Conservation (phyloP, 2,329 filamentous ascomycete species). For the Stachybotrys chartarum region DNA sequence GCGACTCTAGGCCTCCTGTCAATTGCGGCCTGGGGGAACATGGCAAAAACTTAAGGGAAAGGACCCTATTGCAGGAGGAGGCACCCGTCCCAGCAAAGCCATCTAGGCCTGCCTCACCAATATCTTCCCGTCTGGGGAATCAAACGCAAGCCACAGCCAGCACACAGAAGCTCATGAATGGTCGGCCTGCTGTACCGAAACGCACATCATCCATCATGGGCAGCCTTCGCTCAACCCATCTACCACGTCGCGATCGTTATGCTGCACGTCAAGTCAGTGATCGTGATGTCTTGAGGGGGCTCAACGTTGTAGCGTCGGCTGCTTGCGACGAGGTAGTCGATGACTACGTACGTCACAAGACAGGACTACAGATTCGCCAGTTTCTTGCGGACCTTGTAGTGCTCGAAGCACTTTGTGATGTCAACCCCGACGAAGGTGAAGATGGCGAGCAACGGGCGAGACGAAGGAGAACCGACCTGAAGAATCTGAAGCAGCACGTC, state of each 20-base stretch:
- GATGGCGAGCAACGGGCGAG: slow-evolving; percentile 16
- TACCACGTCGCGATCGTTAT: background rate
- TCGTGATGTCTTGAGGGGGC: slow-evolving; percentile 44
- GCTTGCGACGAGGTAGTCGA: slow-evolving; percentile 49
- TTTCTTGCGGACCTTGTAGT: slow-evolving; percentile 48
- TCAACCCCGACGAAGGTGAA: slow-evolving; percentile 11
- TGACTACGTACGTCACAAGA: slow-evolving; percentile 41
- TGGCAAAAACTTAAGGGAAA: too few species aligned
- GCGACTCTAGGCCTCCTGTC: too few species aligned
- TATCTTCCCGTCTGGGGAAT: background rate
- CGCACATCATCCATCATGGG: slow-evolving; percentile 25
- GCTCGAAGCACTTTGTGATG: slow-evolving; percentile 37
- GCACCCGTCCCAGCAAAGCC: background rate
- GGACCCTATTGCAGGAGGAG: too few species aligned
- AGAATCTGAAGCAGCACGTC: slow-evolving; percentile 26
- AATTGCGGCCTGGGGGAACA: too few species aligned
- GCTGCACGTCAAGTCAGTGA: slow-evolving; percentile 25
- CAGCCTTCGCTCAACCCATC: background rate
- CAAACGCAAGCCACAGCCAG: background rate
- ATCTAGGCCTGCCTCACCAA: background rate
- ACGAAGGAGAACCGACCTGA: slow-evolving; percentile 23
- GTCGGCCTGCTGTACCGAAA: slow-evolving; percentile 23
- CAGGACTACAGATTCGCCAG: slow-evolving; percentile 44
- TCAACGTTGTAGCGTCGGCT: slow-evolving; percentile 48
- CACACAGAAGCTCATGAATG: background rate